phyloP scores from a whole-genome alignment of 176 grass and related monocot species.

The Cenchrus americanus region DNA sequence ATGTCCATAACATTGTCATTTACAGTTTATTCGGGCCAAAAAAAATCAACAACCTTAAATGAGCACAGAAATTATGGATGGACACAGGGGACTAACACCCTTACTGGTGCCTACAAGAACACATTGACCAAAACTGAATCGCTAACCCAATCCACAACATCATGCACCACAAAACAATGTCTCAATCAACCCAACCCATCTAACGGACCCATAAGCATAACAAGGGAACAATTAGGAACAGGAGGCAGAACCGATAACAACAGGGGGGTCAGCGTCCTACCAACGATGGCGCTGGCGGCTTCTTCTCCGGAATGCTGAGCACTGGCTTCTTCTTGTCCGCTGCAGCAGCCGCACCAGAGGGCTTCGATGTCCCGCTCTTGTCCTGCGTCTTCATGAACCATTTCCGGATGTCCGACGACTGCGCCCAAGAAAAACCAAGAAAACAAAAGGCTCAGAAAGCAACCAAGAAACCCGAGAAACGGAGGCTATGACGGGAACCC shows the following conservation, averaged over 20 bases:
- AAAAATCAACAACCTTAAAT: background rate
- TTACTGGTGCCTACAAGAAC: background rate
- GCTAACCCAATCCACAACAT: background rate
- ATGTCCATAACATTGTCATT: background rate
- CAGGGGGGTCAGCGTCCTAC: constrained; percentile 34
- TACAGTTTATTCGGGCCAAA: background rate
- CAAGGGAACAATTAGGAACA: background rate
- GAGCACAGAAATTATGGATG: background rate
- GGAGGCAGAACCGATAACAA: background rate
- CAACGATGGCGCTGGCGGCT: constrained; percentile 21
- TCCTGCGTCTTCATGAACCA: constrained; percentile 96
- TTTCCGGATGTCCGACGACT: constrained; percentile 97
- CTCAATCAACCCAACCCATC: background rate
- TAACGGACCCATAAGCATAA: background rate
- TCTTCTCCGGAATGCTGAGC: constrained; percentile 71
- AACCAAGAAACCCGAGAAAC: background rate
- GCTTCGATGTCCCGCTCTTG: constrained; percentile 53
- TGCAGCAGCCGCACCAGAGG: background rate
- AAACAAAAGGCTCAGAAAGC: constrained; percentile 11
- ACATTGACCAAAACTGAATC: background rate
- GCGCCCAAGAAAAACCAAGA: constrained; percentile 33
- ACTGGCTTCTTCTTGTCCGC: constrained; percentile 54
- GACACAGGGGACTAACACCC: background rate
- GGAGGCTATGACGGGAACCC: background rate
- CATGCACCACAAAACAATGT: background rate